Evolutionary conservation across 495 filamentous ascomycete species (phyloP).

Genomic region (Penicillium silybi): DNA sequence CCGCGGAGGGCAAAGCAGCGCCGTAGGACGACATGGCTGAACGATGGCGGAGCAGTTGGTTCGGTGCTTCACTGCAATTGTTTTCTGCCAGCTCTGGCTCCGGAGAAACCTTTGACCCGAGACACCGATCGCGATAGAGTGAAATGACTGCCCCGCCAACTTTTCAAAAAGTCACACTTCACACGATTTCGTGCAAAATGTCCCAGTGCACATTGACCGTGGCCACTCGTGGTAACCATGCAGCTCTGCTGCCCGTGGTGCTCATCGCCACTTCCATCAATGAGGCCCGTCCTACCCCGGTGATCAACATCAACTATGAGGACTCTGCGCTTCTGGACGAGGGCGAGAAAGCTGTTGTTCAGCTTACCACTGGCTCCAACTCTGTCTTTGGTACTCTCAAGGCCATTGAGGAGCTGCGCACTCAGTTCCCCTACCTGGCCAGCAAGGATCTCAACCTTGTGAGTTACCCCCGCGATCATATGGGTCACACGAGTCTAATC

Average conservation of each 20-base stretch:
- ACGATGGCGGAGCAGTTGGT: constrained; percentile 11
- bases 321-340: constrained; percentile 41
- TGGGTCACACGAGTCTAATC: constrained; percentile 5
- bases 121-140: constrained; percentile 11
- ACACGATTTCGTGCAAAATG: constrained; percentile 23
- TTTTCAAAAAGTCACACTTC: constrained; percentile 8
- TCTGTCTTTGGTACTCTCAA: constrained; percentile 35
- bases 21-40: constrained; percentile 39
- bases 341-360: constrained; percentile 40
- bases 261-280: constrained; percentile 50
- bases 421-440: constrained; percentile 39
- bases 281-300: constrained; percentile 38
- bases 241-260: constrained; percentile 44
- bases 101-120: constrained; percentile 36
- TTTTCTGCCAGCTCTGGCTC: constrained; percentile 34
- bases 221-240: constrained; percentile 60
- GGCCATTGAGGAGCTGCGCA: constrained; percentile 37
- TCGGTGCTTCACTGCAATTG: constrained; percentile 21
- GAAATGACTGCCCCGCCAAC: constrained; percentile 21
- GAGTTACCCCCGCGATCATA: constrained; percentile 12
- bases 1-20: constrained; percentile 36
- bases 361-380: constrained; percentile 32
- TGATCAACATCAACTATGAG: constrained; percentile 46
- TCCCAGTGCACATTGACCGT: constrained; percentile 45
- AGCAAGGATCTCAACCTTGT: constrained; percentile 46